Percentiles rank a stretch among this genome's conserved stretches.
phyloP scores from a whole-genome alignment of 139 green algal species.

The Chlamydomonas sp. region DNA sequence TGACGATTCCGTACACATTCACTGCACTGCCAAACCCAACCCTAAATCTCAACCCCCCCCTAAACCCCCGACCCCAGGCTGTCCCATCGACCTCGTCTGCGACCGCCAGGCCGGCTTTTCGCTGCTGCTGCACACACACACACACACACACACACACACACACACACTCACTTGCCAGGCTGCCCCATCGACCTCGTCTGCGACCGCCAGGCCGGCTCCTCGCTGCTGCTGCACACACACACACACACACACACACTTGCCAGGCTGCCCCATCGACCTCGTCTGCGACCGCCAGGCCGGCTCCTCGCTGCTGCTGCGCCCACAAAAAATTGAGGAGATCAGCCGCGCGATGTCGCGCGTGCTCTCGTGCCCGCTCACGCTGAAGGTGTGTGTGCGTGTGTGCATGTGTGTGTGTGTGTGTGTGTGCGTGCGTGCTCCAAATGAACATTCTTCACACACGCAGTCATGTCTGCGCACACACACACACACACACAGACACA shows the following conservation, averaged over 20 bases:
- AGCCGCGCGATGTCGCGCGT: slow-evolving; percentile 37
- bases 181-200: slow-evolving; percentile 43
- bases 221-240: slow-evolving; percentile 38
- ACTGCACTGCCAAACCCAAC: not conserved
- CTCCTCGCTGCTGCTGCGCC: slow-evolving; percentile 67
- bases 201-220: not conserved
- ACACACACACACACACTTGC: not conserved
- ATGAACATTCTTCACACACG: too few relatives aligned
- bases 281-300: slow-evolving; percentile 50
- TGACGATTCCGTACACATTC: not conserved
- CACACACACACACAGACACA: too few relatives aligned
- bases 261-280: slow-evolving; percentile 32
- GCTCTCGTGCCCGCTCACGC: slow-evolving; percentile 67
- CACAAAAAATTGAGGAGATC: slow-evolving; percentile 64
- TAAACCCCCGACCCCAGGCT: slow-evolving; percentile 4
- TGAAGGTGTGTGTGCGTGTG: too few relatives aligned
- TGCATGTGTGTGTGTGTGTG: too few relatives aligned
- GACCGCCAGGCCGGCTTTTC: not conserved
- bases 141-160: not conserved
- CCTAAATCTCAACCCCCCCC: not conserved
- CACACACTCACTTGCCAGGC: slow-evolving; percentile 1
- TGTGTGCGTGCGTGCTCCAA: too few relatives aligned
- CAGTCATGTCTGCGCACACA: too few relatives aligned
- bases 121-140: slow-evolving; percentile 38
- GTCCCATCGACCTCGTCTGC: slow-evolving; percentile 41